phyloP scores from a whole-genome alignment of 148 eudicot species.

The Chenopodium quinoa region DNA sequence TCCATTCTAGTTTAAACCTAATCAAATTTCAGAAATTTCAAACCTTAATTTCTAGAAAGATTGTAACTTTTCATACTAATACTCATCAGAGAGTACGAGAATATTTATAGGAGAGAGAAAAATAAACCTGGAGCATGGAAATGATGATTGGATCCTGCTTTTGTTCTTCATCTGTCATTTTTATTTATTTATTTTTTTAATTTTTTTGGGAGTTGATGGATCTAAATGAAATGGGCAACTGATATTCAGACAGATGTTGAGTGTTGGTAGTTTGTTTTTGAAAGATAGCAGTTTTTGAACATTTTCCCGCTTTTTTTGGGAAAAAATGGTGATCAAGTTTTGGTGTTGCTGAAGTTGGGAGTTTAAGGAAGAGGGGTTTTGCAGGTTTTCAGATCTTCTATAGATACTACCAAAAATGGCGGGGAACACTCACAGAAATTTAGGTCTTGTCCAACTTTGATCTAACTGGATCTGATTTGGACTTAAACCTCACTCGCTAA shows the following conservation, averaged over 20 bases:
- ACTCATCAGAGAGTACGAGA: neutral
- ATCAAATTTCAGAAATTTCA: conserved; percentile 3
- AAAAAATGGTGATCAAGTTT: neutral
- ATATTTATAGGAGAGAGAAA: conserved; percentile 20
- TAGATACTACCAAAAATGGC: neutral
- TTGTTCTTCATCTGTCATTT: conserved; percentile 37
- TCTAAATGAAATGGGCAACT: conserved; percentile 18
- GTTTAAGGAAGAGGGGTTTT: neutral
- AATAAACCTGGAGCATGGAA: conserved; percentile 39
- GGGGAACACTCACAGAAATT: neutral
- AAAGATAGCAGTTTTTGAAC: neutral
- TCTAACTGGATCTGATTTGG: no score
- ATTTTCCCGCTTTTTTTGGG: conserved; percentile 4
- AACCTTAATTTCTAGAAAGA: conserved; percentile 28
- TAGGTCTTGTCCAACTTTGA: no score
- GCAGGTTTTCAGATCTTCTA: neutral
- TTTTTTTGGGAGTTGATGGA: neutral
- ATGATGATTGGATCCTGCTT: conserved; percentile 35
- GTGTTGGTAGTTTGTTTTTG: neutral
- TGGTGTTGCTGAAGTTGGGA: neutral
- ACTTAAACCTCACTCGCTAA: no score
- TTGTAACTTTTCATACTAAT: neutral
- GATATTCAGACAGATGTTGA: neutral
- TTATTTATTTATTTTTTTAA: neutral
- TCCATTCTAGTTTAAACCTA: neutral